Evolutionary conservation across 192 early-diverging fungal genomes (phyloP).

Genomic region (Physocladia obscura): DNA sequence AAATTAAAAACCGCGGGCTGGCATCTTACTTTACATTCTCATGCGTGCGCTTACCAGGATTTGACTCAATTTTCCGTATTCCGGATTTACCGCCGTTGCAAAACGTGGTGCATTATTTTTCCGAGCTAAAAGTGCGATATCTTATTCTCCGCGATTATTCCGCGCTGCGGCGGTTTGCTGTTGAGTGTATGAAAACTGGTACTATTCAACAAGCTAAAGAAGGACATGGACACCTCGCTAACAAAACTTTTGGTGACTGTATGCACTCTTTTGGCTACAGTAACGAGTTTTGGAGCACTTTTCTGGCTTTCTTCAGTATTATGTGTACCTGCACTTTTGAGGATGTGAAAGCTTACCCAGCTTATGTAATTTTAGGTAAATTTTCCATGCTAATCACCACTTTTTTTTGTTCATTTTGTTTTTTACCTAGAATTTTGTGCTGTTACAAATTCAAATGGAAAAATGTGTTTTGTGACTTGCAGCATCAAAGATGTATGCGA

Average conservation of each 20-base stretch:
- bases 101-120: background rate
- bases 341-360: slow-evolving; percentile 42
- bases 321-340: slow-evolving; percentile 47
- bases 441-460: slow-evolving; percentile 41
- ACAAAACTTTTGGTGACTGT: slow-evolving; percentile 38
- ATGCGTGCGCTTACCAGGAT: slow-evolving; percentile 32
- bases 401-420: slow-evolving; percentile 14
- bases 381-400: background rate
- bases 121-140: background rate
- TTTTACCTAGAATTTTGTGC: slow-evolving; percentile 37
- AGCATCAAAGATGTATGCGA: slow-evolving; percentile 43
- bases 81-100: slow-evolving; percentile 36
- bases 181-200: slow-evolving; percentile 16
- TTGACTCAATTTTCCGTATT: slow-evolving; percentile 27
- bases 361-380: slow-evolving; percentile 40
- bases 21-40: slow-evolving; percentile 45
- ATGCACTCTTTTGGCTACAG: slow-evolving; percentile 24
- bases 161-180: slow-evolving; percentile 28
- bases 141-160: slow-evolving; percentile 33
- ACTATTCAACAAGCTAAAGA: slow-evolving; percentile 18
- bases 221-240: slow-evolving; percentile 17
- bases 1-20: background rate
- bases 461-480: slow-evolving; percentile 48
- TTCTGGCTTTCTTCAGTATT: slow-evolving; percentile 46
- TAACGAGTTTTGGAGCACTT: slow-evolving; percentile 39